A percentile compares a stretch with the other conserved stretches of the same genome.
These are phyloP conservation scores for Hyparrhenia diplandra DNA, from an alignment of 176 grass and related monocot species.

Conservation along the genomic window DNA sequence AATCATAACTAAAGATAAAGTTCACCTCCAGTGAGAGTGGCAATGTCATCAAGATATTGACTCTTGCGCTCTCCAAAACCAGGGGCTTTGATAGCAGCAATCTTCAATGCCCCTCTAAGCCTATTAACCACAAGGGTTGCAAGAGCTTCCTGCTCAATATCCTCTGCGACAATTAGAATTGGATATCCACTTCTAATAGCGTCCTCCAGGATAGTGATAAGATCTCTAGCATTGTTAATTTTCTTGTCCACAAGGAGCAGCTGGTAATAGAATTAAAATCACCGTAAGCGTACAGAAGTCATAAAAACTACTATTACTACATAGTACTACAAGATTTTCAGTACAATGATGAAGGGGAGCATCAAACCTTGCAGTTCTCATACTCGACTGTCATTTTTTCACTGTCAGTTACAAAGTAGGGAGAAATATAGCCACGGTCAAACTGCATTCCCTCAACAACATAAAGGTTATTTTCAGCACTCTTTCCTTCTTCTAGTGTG, in stretches of 20 bases:
- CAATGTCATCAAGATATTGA: slow-evolving; percentile 68
- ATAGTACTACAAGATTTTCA: not conserved
- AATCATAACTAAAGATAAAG: not conserved
- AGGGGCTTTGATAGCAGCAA: slow-evolving; percentile 66
- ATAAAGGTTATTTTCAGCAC: slow-evolving; percentile 60
- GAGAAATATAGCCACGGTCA: slow-evolving; percentile 69
- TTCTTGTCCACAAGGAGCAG: slow-evolving; percentile 72
- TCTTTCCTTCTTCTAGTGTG: slow-evolving; percentile 65
- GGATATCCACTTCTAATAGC: slow-evolving; percentile 53
- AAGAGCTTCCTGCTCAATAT: slow-evolving; percentile 82
- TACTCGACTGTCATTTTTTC: slow-evolving; percentile 69
- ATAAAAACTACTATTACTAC: not conserved
- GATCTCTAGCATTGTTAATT: slow-evolving; percentile 67
- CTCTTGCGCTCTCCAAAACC: slow-evolving; percentile 79
- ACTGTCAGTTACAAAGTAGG: slow-evolving; percentile 77
- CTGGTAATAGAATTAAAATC: slow-evolving; percentile 24
- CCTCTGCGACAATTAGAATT: slow-evolving; percentile 60
- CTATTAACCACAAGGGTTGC: slow-evolving; percentile 75
- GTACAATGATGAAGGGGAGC: not conserved
- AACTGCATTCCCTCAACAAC: slow-evolving; percentile 75
- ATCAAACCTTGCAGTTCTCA: slow-evolving; percentile 69
- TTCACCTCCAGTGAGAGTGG: slow-evolving; percentile 61
- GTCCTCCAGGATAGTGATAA: slow-evolving; percentile 53
- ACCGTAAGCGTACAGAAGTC: not conserved
- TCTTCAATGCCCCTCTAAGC: slow-evolving; percentile 65